A percentile compares a stretch with the other conserved stretches of the same genome.
Evolutionary conservation across 129 eudicot genomes (phyloP).

Genomic region (Tagetes patula): DNA sequence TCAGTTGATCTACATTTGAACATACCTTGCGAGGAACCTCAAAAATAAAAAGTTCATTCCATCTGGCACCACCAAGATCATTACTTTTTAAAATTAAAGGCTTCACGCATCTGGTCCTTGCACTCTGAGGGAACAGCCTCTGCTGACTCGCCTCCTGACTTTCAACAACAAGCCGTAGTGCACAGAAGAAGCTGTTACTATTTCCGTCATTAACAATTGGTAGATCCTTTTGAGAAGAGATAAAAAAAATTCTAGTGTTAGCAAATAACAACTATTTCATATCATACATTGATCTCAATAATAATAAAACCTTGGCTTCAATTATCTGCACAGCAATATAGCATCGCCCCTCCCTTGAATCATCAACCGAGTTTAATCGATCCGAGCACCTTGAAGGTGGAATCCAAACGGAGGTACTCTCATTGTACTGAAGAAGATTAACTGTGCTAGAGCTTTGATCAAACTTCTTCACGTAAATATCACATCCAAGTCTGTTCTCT

Average conservation of each 20-base stretch:
- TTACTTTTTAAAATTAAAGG: conserved; percentile 42
- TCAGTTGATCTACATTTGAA: conserved; percentile 7
- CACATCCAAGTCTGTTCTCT: conserved; percentile 95
- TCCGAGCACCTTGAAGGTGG: conserved; percentile 89
- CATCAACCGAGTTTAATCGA: conserved; percentile 71
- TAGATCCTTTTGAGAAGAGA: conserved; percentile 60
- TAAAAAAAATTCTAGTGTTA: conserved; percentile 7
- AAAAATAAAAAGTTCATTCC: conserved; percentile 96
- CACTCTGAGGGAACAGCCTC: conserved; percentile 96
- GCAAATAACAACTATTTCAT: neutral
- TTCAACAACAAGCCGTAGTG: conserved; percentile 84
- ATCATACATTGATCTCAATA: conserved; percentile 7
- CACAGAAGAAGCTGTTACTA: conserved; percentile 86
- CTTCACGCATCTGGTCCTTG: conserved; percentile 89
- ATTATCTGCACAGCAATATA: conserved; percentile 74
- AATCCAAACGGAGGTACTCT: conserved; percentile 62
- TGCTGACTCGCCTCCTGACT: conserved; percentile 81
- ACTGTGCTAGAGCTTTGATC: conserved; percentile 52
- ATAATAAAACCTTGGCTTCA: conserved; percentile 72
- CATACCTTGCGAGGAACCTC: conserved; percentile 94
- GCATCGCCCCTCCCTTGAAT: conserved; percentile 71
- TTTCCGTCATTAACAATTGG: conserved; percentile 89
- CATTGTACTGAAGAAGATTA: conserved; percentile 43
- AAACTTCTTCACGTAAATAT: conserved; percentile 64
- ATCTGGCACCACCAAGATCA: conserved; percentile 68